Base-by-base conservation (phyloP, 2,329 filamentous ascomycete species). In the Daldinia eschscholtzii region DNA sequence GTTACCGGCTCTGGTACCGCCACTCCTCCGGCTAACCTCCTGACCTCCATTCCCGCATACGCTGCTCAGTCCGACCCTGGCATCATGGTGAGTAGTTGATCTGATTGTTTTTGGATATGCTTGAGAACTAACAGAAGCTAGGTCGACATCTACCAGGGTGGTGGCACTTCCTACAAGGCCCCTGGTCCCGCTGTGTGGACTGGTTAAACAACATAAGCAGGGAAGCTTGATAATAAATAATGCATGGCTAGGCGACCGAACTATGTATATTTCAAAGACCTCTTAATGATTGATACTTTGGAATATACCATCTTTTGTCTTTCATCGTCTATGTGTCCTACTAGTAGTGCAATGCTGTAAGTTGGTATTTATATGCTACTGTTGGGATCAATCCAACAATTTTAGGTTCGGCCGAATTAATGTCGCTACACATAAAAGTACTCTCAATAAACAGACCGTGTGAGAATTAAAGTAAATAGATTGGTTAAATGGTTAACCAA, bases 121-220 rank as follows among this genome's bases (percentile, higher is more conserved):
- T 46, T 4, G 33, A 52, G 61, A 57, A 59, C 70, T 71, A 65
- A 70, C 30, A 13, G 20, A 13, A 28, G 39, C 13, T 58, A 82
- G 81, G 75, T 86, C 50, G 83, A 87, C 73, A 85, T 85, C 37
- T 85, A 86, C 72, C 74, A 76, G 1, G 80, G 79, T 64, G 80
- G 77, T 28, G 79, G 78, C 7, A 84, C 82, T 0, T 83, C 80
- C 0, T 87, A 86, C 71, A 85, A 79, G 3, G 76, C 75, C 57
- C 84, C 84, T 1, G 85, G 84, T 13, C 84, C 84, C 1, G 80
- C 78, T 50, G 83, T 86, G 12, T 86, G 84, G 84, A 81, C 76
- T 68, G 83, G 83, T 39, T 84, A 58, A 70, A 44, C 6, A 37
- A 26, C 23, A 52, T 15, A 15, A 41, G 5, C 30, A 44, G n/a